These are phyloP conservation scores for Penicillium sp. DNA, from an alignment of 2,329 filamentous ascomycete species.

Conservation along the genomic window DNA sequence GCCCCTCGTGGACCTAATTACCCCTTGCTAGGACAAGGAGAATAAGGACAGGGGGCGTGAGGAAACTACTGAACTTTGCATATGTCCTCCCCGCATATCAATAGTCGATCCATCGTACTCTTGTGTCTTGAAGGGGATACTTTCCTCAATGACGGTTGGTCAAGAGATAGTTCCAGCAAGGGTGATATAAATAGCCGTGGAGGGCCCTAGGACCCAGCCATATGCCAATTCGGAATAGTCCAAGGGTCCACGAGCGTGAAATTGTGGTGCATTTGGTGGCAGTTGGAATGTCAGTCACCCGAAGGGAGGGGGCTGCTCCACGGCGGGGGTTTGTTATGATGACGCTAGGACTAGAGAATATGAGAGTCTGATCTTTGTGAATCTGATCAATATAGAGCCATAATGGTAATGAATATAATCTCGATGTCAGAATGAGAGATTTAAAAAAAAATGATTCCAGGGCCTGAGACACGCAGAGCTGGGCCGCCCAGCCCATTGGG, in stretches of 20 bases:
- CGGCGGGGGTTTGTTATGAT: background rate
- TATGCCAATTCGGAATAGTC: background rate
- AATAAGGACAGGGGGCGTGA: background rate
- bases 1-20: background rate
- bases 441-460: background rate
- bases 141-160: background rate
- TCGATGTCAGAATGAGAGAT: background rate
- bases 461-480: slow-evolving; percentile 8
- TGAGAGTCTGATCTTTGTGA: background rate
- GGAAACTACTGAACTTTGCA: slow-evolving; percentile 7
- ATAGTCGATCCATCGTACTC: background rate
- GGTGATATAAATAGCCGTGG: slow-evolving; percentile 6
- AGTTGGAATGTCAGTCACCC: background rate
- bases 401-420: background rate
- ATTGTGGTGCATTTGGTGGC: background rate
- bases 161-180: slow-evolving; percentile 1
- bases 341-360: background rate
- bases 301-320: background rate
- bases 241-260: slow-evolving; percentile 2
- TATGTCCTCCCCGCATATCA: slow-evolving; percentile 3
- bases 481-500: slow-evolving; percentile 4
- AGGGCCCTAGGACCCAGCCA: background rate
- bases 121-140: background rate
- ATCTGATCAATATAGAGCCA: background rate
- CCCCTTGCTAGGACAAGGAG: background rate